phyloP scores from a whole-genome alignment of 2,329 filamentous ascomycete species.

The Neonectria sp. region DNA sequence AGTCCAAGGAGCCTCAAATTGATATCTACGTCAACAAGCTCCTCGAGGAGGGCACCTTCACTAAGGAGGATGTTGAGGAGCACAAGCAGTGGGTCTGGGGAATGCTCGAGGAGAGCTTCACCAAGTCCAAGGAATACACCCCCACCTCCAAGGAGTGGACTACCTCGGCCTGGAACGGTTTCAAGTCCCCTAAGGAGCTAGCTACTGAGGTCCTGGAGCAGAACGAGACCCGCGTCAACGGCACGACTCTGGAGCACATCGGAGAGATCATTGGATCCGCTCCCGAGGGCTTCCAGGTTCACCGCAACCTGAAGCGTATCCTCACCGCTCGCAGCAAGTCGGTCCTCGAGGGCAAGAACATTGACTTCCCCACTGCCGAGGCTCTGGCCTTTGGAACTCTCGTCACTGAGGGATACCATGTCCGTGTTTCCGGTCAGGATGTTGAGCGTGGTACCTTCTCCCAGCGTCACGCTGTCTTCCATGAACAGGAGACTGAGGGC shows the following conservation, averaged over 20 bases:
- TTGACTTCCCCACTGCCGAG: slow-evolving; percentile 98
- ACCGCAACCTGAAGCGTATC: slow-evolving; percentile 98
- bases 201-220: slow-evolving; percentile 95
- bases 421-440: slow-evolving; percentile 98
- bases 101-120: slow-evolving; percentile 98
- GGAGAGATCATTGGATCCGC: slow-evolving; percentile 83
- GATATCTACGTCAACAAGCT: slow-evolving; percentile 95
- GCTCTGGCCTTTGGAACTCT: slow-evolving; percentile 94
- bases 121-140: slow-evolving; percentile 97
- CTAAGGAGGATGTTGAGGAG: slow-evolving; percentile 97
- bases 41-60: slow-evolving; percentile 92
- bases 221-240: slow-evolving; percentile 85
- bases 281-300: slow-evolving; percentile 89
- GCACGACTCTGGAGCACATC: slow-evolving; percentile 83
- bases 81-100: slow-evolving; percentile 99
- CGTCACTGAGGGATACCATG: slow-evolving; percentile 94
- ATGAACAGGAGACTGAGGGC: slow-evolving; percentile 95
- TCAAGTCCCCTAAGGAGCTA: slow-evolving; percentile 98
- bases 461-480: slow-evolving; percentile 95
- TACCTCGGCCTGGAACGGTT: slow-evolving; percentile 98
- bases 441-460: slow-evolving; percentile 99
- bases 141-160: slow-evolving; percentile 98
- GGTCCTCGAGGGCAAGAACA: slow-evolving; percentile 91
- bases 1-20: slow-evolving; percentile 85
- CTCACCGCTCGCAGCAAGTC: slow-evolving; percentile 91